phyloP scores from a whole-genome alignment of 148 eudicot genomes.

The Rhododendron henanense region DNA sequence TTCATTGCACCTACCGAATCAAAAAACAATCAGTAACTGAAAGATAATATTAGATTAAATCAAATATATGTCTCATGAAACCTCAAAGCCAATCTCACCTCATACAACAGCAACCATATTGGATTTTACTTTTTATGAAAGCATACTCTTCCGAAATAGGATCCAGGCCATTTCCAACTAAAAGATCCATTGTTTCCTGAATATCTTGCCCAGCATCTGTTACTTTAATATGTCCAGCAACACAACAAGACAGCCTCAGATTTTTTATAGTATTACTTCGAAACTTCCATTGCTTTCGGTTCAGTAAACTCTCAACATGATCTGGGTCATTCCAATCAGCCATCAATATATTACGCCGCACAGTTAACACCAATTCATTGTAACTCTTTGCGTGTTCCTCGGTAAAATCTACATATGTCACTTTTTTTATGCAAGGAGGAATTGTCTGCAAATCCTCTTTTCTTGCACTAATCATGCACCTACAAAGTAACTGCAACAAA shows the following conservation, averaged over 20 bases:
- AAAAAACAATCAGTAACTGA: conserved; percentile 18
- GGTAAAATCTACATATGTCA: conserved; percentile 57
- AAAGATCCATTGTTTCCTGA: conserved; percentile 92
- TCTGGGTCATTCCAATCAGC: conserved; percentile 99
- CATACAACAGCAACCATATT: conserved; percentile 78
- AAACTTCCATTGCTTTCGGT: conserved; percentile 89
- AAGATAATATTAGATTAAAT: not conserved
- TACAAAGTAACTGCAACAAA: conserved; percentile 65
- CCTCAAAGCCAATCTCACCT: conserved; percentile 41
- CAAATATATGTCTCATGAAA: not conserved
- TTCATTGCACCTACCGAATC: conserved; percentile 60
- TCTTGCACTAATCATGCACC: conserved; percentile 97
- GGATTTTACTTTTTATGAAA: conserved; percentile 51
- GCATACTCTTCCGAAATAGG: conserved; percentile 64
- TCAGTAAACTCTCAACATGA: conserved; percentile 93
- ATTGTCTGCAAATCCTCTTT: conserved; percentile 76
- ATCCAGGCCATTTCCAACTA: conserved; percentile 66
- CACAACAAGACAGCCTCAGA: conserved; percentile 91
- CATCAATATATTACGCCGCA: conserved; percentile 83
- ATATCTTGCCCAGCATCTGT: conserved; percentile 81
- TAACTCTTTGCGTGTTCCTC: conserved; percentile 83
- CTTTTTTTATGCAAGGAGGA: conserved; percentile 86
- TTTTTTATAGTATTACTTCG: conserved; percentile 66
- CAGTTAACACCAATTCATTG: conserved; percentile 87
- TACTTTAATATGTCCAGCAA: conserved; percentile 90